These are phyloP conservation scores for Pholiota microspora DNA, from an alignment of 768 basidiomycete genomes.

Conservation along the genomic window DNA sequence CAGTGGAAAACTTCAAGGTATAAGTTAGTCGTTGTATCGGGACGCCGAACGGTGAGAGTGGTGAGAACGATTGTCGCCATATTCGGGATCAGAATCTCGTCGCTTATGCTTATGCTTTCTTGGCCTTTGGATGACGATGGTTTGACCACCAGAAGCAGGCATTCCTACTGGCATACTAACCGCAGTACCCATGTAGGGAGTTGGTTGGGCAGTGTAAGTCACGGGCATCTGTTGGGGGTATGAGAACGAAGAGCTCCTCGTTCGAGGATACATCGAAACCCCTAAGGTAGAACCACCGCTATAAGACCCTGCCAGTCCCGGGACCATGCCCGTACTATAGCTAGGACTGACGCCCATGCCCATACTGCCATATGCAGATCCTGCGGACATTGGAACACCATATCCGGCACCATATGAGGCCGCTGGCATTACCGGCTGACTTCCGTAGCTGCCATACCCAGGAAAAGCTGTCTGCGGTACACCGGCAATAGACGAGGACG, in stretches of 20 bases:
- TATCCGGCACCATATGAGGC: slow-evolving; percentile 22
- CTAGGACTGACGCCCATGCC: slow-evolving; percentile 17
- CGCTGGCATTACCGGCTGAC: slow-evolving; percentile 22
- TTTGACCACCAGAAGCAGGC: slow-evolving; percentile 14
- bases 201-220: slow-evolving; percentile 5
- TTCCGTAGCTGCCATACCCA: slow-evolving; percentile 20
- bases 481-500: slow-evolving; percentile 15
- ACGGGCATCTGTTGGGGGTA: slow-evolving; percentile 25
- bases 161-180: slow-evolving; percentile 22
- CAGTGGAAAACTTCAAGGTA: background rate
- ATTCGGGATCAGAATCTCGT: slow-evolving; percentile 8
- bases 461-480: slow-evolving; percentile 22
- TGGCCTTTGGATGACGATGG: slow-evolving; percentile 28
- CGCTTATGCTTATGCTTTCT: slow-evolving; percentile 27
- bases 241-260: slow-evolving; percentile 34
- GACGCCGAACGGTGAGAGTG: slow-evolving; percentile 8
- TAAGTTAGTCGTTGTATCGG: background rate
- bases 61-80: slow-evolving; percentile 5
- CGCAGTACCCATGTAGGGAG: slow-evolving; percentile 22
- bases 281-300: slow-evolving; percentile 25
- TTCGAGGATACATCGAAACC: slow-evolving; percentile 22
- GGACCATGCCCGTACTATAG: slow-evolving; percentile 19
- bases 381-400: slow-evolving; percentile 15
- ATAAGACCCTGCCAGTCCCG: slow-evolving; percentile 26
- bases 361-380: slow-evolving; percentile 21